Conservation (phyloP, 2,329 filamentous ascomycete genomes). For the Fusarium subglutinans region DNA sequence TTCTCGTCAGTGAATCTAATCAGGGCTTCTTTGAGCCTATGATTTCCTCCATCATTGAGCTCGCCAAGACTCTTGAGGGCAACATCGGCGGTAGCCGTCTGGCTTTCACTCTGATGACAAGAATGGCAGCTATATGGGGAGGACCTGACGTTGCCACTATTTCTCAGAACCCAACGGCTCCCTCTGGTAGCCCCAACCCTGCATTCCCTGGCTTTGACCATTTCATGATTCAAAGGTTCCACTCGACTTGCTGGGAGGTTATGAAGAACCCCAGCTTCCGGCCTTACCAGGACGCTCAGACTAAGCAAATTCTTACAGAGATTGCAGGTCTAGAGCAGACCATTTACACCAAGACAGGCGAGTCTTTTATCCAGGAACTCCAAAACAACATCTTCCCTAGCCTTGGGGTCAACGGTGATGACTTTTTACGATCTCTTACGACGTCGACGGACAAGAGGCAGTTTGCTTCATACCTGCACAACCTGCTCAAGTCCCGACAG, state of each 20-base stretch:
- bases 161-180: conserved; percentile 59
- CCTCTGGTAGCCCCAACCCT: conserved; percentile 62
- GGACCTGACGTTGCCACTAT: conserved; percentile 78
- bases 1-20: conserved; percentile 90
- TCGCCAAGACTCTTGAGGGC: conserved; percentile 79
- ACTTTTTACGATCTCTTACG: conserved; percentile 68
- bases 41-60: conserved; percentile 83
- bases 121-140: conserved; percentile 90
- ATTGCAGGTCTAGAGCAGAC: conserved; percentile 87
- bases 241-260: conserved; percentile 89
- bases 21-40: conserved; percentile 90
- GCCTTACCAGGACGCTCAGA: conserved; percentile 82
- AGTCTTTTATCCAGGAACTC: conserved; percentile 77
- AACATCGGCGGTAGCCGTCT: conserved; percentile 71
- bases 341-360: conserved; percentile 90
- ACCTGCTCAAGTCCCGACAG: conserved; percentile 60
- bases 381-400: conserved; percentile 70
- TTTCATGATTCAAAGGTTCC: conserved; percentile 90
- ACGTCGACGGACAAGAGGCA: conserved; percentile 68
- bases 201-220: conserved; percentile 87
- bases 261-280: conserved; percentile 82
- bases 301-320: conserved; percentile 86
- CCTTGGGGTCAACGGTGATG: conserved; percentile 70
- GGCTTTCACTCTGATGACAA: conserved; percentile 82
- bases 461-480: conserved; percentile 71